A percentile compares a stretch with the other conserved stretches of the same genome.
phyloP scores from a whole-genome alignment of 1,284 basidiomycete genomes.

The Mycena citricolor region DNA sequence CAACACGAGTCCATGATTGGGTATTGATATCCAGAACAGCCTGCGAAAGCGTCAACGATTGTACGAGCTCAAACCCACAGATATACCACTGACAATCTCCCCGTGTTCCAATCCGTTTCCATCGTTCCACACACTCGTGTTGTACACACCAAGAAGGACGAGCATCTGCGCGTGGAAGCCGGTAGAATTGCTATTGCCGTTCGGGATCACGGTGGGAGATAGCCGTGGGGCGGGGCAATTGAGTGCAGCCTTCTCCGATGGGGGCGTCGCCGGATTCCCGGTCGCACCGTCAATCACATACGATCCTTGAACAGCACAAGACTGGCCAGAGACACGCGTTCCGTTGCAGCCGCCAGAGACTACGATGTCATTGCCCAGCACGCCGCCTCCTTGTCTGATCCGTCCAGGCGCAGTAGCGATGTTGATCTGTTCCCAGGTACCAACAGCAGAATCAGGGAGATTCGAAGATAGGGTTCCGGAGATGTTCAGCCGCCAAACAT shows the following conservation, averaged over 20 bases:
- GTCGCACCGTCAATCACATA: conserved; percentile 52
- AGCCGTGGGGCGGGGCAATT: conserved; percentile 70
- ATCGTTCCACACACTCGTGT: conserved; percentile 66
- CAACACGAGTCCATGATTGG: conserved; percentile 68
- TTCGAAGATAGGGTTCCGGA: conserved; percentile 72
- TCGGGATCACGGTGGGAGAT: conserved; percentile 58
- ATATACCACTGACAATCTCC: conserved; percentile 59
- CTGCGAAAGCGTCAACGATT: conserved; percentile 32
- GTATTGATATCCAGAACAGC: conserved; percentile 61
- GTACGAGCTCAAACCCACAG: background rate
- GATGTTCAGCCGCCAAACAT: conserved; percentile 67
- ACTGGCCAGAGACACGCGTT: conserved; percentile 37
- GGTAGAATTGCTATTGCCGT: conserved; percentile 54
- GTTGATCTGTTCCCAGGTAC: conserved; percentile 55
- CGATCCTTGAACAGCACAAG: conserved; percentile 56
- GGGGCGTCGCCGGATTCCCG: conserved; percentile 36
- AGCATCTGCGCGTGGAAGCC: conserved; percentile 65
- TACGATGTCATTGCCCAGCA: conserved; percentile 52
- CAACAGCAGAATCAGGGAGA: conserved; percentile 47
- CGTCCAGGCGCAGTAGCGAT: conserved; percentile 40
- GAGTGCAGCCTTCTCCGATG: conserved; percentile 11
- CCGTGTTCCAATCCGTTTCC: conserved; percentile 54
- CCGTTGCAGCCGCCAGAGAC: conserved; percentile 61
- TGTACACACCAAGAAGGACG: conserved; percentile 64
- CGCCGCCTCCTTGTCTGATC: conserved; percentile 53